These are phyloP conservation scores for Theileria orientalis DNA, from an alignment of 169 alveolate species.

Conservation along the genomic window DNA sequence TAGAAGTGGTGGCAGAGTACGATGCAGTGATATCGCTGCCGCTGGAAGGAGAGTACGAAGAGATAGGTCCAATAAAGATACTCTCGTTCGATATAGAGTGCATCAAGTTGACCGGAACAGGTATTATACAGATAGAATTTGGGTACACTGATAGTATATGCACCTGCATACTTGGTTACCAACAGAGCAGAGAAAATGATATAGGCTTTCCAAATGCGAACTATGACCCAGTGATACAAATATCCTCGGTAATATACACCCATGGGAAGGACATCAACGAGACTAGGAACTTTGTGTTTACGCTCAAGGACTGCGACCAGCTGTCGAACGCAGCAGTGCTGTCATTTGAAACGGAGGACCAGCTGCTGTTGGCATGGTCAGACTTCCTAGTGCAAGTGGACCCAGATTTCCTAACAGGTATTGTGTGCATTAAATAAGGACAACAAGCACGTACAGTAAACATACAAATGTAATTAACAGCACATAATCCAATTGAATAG, in stretches of 20 bases:
- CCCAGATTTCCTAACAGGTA: slow-evolving; percentile 50
- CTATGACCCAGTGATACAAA: slow-evolving; percentile 94
- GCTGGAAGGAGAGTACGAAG: slow-evolving; percentile 87
- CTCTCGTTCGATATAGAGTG: slow-evolving; percentile 89
- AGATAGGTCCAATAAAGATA: slow-evolving; percentile 93
- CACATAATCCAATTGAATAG: no score
- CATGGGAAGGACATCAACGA: slow-evolving; percentile 65
- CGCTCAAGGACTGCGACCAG: slow-evolving; percentile 83
- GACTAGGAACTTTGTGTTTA: slow-evolving; percentile 72
- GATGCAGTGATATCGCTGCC: slow-evolving; percentile 77
- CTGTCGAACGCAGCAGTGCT: slow-evolving; percentile 85
- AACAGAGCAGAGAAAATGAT: slow-evolving; percentile 48
- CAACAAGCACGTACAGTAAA: not conserved
- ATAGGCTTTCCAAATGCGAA: slow-evolving; percentile 94
- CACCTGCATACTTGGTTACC: slow-evolving; percentile 76
- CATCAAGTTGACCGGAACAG: slow-evolving; percentile 70
- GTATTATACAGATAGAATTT: slow-evolving; percentile 91
- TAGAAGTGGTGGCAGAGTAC: slow-evolving; percentile 70
- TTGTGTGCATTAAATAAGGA: no score
- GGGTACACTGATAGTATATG: slow-evolving; percentile 95
- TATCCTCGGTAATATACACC: slow-evolving; percentile 86
- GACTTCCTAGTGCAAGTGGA: slow-evolving; percentile 67
- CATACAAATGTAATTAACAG: slow-evolving; percentile 33
- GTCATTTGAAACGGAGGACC: slow-evolving; percentile 74
- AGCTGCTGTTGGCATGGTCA: slow-evolving; percentile 86